A percentile compares a stretch with the other conserved stretches of the same genome.
Evolutionary conservation across 768 basidiomycete species (phyloP).

Genomic region (Boletus tomentosulus): DNA sequence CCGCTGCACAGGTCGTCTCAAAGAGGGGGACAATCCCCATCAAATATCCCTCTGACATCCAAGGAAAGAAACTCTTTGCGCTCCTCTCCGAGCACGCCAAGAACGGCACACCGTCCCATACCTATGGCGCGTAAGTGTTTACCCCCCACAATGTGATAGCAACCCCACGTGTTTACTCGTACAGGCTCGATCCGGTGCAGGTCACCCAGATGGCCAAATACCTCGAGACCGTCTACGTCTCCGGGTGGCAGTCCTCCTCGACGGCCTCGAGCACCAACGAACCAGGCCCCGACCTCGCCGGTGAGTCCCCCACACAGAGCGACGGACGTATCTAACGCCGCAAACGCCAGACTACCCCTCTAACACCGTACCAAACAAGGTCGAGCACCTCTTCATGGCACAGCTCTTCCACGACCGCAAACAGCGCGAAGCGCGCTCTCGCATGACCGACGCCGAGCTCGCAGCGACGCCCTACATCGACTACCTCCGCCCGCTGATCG

Average conservation of each 20-base stretch:
- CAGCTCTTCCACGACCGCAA: constrained; percentile 99
- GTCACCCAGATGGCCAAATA: constrained; percentile 99
- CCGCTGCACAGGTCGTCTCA: constrained; percentile 87
- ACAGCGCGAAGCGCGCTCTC: constrained; percentile 77
- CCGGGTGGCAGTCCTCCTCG: constrained; percentile 92
- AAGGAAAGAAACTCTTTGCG: constrained; percentile 83
- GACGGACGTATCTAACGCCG: background rate
- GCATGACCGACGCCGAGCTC: constrained; percentile 66
- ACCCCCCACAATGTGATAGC: background rate
- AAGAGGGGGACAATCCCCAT: constrained; percentile 88
- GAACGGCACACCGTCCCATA: constrained; percentile 81
- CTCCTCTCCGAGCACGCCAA: constrained; percentile 74
- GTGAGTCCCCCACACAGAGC: constrained; percentile 38
- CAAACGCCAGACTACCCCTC: constrained; percentile 85
- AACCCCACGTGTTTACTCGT: background rate
- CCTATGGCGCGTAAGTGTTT: constrained; percentile 92
- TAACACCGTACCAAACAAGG: constrained; percentile 98
- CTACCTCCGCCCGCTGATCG: constrained; percentile 91
- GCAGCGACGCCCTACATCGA: constrained; percentile 70
- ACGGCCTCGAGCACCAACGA: constrained; percentile 93
- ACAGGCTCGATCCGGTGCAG: constrained; percentile 95
- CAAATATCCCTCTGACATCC: constrained; percentile 78
- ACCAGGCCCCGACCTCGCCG: constrained; percentile 97
- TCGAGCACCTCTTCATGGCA: constrained; percentile 96
- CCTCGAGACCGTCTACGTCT: constrained; percentile 98